Evolutionary conservation across 2,329 filamentous ascomycete genomes (phyloP).

Genomic region (Lecanicillium sp.): DNA sequence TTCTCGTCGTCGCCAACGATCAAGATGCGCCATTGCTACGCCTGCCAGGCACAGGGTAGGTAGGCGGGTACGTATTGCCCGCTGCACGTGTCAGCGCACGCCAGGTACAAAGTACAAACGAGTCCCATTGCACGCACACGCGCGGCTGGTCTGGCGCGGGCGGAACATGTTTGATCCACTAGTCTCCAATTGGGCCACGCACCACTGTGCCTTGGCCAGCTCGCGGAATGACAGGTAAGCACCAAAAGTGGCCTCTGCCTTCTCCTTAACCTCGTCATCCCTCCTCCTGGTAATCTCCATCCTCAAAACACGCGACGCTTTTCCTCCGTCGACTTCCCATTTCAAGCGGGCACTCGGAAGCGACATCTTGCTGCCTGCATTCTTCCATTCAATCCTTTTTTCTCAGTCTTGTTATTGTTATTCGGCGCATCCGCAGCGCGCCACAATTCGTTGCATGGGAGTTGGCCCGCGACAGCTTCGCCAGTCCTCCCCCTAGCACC

Average conservation of each 20-base stretch:
- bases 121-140: slow-evolving; percentile 5
- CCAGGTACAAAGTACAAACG: too few species aligned
- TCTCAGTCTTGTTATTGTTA: slow-evolving; percentile 1
- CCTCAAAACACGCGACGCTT: slow-evolving; percentile 8
- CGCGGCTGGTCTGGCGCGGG: background rate
- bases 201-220: background rate
- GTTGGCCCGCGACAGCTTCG: slow-evolving; percentile 8
- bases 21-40: too few species aligned
- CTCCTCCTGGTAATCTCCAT: slow-evolving; percentile 1
- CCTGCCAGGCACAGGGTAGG: too few species aligned
- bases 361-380: slow-evolving; percentile 2
- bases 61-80: too few species aligned
- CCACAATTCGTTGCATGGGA: slow-evolving; percentile 7
- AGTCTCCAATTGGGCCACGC: slow-evolving; percentile 2
- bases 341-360: slow-evolving; percentile 3
- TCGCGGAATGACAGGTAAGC: slow-evolving; percentile 9
- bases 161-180: slow-evolving; percentile 9
- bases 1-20: too few species aligned
- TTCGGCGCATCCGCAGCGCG: slow-evolving; percentile 4
- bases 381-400: slow-evolving; percentile 1
- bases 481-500: slow-evolving; percentile 2
- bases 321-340: slow-evolving; percentile 10
- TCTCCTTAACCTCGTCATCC: slow-evolving; percentile 9
- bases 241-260: slow-evolving; percentile 3
- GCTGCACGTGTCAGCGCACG: too few species aligned